Percentiles rank a stretch among this genome's conserved stretches.
phyloP scores from a whole-genome alignment of 345 rosid species.

The thale cress (Arabidopsis thaliana) region DNA sequence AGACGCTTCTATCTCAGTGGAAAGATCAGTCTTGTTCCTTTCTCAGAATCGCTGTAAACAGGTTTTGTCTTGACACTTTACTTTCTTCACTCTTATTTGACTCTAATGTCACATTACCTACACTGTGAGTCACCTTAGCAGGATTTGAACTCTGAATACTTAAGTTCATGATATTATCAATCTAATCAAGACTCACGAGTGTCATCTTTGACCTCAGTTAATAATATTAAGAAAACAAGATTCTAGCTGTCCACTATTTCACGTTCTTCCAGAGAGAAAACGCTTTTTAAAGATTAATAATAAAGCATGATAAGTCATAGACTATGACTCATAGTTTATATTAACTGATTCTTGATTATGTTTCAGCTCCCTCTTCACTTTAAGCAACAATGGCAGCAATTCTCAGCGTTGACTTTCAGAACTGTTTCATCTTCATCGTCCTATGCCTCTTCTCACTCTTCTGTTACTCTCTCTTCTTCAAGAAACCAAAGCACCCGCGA shows the following conservation, averaged over 20 bases:
- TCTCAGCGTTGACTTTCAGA: neutral
- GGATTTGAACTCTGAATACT: too few species aligned
- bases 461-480: constrained; percentile 7
- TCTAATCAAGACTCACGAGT: neutral
- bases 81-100: too few species aligned
- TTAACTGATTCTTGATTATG: neutral
- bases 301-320: too few species aligned
- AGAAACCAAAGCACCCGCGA: neutral
- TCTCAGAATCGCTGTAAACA: constrained; percentile 4
- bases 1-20: constrained; percentile 51
- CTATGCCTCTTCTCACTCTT: neutral
- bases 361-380: neutral
- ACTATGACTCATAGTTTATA: too few species aligned
- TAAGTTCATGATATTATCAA: neutral
- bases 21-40: constrained; percentile 46
- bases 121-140: too few species aligned
- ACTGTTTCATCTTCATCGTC: neutral
- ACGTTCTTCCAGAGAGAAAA: neutral
- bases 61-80: too few species aligned
- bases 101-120: too few species aligned
- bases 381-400: neutral
- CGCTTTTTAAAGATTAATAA: neutral
- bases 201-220: neutral
- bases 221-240: neutral
- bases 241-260: neutral